Base-by-base conservation (phyloP, 768 basidiomycete species). In the Epithele typhae region DNA sequence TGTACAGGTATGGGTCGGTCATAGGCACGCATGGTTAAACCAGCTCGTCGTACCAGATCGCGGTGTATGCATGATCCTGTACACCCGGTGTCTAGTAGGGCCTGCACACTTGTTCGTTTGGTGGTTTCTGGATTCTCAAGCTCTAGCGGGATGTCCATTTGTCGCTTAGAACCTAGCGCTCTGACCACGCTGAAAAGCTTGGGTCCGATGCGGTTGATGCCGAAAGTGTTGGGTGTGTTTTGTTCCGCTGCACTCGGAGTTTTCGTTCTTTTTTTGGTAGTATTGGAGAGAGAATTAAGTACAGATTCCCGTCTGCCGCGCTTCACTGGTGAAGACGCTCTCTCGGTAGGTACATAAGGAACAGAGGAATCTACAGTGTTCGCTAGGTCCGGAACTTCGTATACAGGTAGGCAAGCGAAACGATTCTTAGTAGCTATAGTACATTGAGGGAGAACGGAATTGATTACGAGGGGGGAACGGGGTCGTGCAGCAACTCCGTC, bases 61-160 rank as follows among this genome's bases (percentile, higher is more conserved):
- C n/a, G 3, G 39, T 43, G 35, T 5, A 61, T 57, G 10, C 45
- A 56, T 5, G 49, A 59, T 0, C 56, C 54, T 2, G 57, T 62
- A n/a, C 52, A 48, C 0, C 61, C 57, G 32, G 49, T 55, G 24
- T 62, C 53, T 3, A 62, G 15, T 3, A 62, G 35, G 17, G 43
- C 52, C 17, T 40, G 27, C 14, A 50, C 35, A n/a, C 51, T 40
- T 8, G 36, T 36, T 11, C 25, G 3, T 19, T 34, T 27, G 24
- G 22, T 42, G 3, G 37, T 42, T 42, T 21, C 45, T 8, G 7
- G 42, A 15, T 7, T 48, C 12, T 5, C 17, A 17, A 46, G 35
- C 21, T 24, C 46, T 10, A 51, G 12, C 17, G 50, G 50, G 21
- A 51, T 7, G 18, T 47, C 46, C 24, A 51, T 45, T 17, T 34